Conservation (phyloP, 306 rosid species). For the Cucumis cinereus region DNA sequence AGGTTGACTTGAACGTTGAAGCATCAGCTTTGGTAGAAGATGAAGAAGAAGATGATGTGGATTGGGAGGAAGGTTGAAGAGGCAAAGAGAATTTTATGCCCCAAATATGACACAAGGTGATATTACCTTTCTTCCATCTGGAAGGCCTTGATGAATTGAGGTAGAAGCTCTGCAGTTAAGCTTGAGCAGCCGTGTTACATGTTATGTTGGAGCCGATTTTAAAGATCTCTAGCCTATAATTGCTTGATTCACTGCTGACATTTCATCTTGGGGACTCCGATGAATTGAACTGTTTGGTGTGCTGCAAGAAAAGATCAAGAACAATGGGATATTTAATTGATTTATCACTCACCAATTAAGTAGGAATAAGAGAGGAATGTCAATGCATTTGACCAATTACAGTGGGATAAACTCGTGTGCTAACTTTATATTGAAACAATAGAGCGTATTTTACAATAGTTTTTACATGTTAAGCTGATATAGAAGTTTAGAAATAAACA, state of each 20-base stretch:
- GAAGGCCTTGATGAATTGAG: not conserved
- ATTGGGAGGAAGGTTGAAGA: constrained; percentile 88
- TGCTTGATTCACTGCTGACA: constrained; percentile 4
- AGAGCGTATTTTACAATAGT: not conserved
- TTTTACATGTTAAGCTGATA: not conserved
- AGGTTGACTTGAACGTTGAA: constrained; percentile 74
- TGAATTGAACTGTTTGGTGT: constrained; percentile 6
- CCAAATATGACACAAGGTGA: not conserved
- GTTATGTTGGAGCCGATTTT: not conserved
- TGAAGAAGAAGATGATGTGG: constrained; percentile 50
- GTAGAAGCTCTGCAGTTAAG: constrained; percentile 4
- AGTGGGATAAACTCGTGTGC: not conserved
- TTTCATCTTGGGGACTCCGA: not conserved
- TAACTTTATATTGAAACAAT: not conserved
- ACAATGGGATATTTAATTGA: not conserved
- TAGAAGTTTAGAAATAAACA: not conserved
- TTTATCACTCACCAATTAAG: not conserved
- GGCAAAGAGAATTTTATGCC: not conserved
- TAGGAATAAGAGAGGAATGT: not conserved
- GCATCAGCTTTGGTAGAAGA: constrained; percentile 54
- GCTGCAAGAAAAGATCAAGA: not conserved
- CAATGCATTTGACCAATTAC: not conserved
- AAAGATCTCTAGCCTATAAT: not conserved
- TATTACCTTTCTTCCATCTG: constrained; percentile 3
- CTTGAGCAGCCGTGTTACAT: not conserved